Base-by-base conservation (phyloP, 2,329 filamentous ascomycete genomes). In the Myrmaecium sp. region DNA sequence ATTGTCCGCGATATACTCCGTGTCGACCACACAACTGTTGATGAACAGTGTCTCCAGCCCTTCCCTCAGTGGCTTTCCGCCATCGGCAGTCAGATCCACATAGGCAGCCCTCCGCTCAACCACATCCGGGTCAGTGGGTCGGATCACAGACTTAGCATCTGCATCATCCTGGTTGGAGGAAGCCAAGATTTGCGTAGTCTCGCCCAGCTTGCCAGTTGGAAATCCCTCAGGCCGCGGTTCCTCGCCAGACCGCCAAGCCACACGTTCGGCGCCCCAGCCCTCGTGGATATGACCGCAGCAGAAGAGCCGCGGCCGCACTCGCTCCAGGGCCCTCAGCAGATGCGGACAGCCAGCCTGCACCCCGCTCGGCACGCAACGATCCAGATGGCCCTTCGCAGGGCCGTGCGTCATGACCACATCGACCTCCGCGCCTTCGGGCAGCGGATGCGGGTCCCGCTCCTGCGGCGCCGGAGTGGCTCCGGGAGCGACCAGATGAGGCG, bases 251-350 rank as follows among this genome's bases (percentile, higher is more conserved):
- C 21, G 6, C 60, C 57, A 62, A 6, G 11, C 30, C 6, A 59
- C 44, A 17, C 38, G 44, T 34, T 45, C 39, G 6, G 44, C 47
- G 10, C 49, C 48, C 46, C 46, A 52, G 0, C 51, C 64, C 38
- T 67, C 64, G 38, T 72, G 67, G 11, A 73, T 71, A 46, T 74
- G 69, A 0, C 69, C 69, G 39, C 72, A 75, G 34, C 65, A 65
- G 40, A 73, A 64, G n/a, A 74, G 26, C 3, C 47, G 42, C 0
- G 70, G 70, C 26, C 50, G 52, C 6, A 57, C 59, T 5, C 66
- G 52, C 27, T 52, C 45, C 2, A 63, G 47, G 0, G 69, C 69
- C 2, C 51, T 46, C 2, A 66, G 50, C 2, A 75, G 47, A 37
- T 63, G 57, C 24, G 57, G 48, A 42, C 69, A 74, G 0, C 71